Evolutionary conservation across 306 rosid species (phyloP), one percentile per base, ranked within the genome.

Genomic region (Betula pendula): DNA sequence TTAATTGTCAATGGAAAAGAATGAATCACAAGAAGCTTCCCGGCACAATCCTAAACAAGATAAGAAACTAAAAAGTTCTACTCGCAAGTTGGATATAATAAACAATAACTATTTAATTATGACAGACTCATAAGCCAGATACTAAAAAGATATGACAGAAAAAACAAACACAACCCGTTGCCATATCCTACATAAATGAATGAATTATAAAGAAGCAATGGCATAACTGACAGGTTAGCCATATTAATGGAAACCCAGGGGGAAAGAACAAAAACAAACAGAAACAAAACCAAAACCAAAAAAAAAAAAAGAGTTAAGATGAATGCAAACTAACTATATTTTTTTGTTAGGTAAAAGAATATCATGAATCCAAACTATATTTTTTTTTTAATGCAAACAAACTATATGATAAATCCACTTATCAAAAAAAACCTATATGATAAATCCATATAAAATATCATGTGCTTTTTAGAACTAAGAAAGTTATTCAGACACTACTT

Each of bases 401-500:
- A n/a, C n/a, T n/a, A n/a, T n/a, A n/a, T n/a, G n/a, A n/a, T n/a
- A n/a, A n/a, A n/a, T n/a, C n/a, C n/a, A n/a, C n/a, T n/a, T n/a
- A n/a, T n/a, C n/a, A n/a, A n/a, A n/a, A n/a, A n/a, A n/a, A n/a
- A n/a, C n/a, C n/a, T n/a, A n/a, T 65, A 65, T 8, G 48, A 33
- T 35, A 35, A 62, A 65, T 33, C 70, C 9, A 33, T 65, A 33
- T 4, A 19, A 35, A 33, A 65, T 65, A 16, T 27, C n/a, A 43
- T 52, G 44, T 60, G 49, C 24, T 13, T 27, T 27, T 29, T 2
- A 38, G 48, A n/a, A 42, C 45, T 8, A 53, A 50, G 15, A 40
- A 58, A 82, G 24, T 16, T 13, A 75, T 69, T 53, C 19, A 72
- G 70, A 50, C 52, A 80, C 75, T 59, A 88, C 95, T 88, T 87